Evolutionary conservation across 768 basidiomycete species (phyloP), one percentile per base, ranked within the genome.

Genomic region (Trametes cingulata): DNA sequence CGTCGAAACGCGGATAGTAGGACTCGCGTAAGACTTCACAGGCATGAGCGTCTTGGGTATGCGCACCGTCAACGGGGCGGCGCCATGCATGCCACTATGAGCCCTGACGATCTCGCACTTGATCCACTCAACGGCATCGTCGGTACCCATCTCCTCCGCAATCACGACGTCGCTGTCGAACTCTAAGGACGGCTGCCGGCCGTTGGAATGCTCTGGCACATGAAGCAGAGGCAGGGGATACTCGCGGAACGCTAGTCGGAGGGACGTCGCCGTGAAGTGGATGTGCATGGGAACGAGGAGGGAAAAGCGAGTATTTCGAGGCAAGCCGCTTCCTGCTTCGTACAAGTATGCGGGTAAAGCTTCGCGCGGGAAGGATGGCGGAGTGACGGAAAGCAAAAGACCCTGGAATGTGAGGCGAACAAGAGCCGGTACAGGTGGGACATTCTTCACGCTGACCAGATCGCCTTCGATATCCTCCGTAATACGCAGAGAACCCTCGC

Each of bases 41-140:
- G 95, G 90, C 91, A 95, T 96, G 58, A 93, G 88, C 0, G 94
- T 95, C 73, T 95, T 97, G 1, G 94, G 93, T 35, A 96, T 80
- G 41, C 74, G 63, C 40, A 95, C 73, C 24, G 76, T 77, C 47
- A 95, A 80, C 6, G 82, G 78, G 1, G 76, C 72, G 27, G 82
- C 77, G 6, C 80, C 83, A 27, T 76, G 75, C 35, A 80, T 70
- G 29, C 84, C 85, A 27, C 82, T 79, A 54, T 83, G 75, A 3
- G 75, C 71, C n/a, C 82, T 80, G 49, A 89, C 75, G 61, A 97
- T 78, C 4, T 79, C 76, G 65, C 87, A 91, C 15, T 85, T 71
- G 20, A 93, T 76, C 86, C 89, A 91, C 61, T 89, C 80, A 35
- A 89, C 82, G 0, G 90, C 90, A 35, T 78, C 69, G 0, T 80